Conservation (phyloP, 495 filamentous ascomycete genomes). For the Neurospora sp. region DNA sequence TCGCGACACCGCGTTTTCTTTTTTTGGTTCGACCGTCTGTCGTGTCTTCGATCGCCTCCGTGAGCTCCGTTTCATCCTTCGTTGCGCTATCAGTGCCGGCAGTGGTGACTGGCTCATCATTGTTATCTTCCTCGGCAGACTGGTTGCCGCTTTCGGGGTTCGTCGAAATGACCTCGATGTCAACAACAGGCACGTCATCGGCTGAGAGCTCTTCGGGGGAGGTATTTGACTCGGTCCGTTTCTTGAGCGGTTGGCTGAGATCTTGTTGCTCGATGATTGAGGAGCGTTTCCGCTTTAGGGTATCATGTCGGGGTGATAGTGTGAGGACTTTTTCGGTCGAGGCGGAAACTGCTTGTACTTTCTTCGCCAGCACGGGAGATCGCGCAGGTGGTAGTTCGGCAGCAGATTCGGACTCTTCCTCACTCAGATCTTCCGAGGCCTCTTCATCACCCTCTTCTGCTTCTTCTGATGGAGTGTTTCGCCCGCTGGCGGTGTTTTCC, state of each 20-base stretch:
- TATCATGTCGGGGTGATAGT: constrained; percentile 10
- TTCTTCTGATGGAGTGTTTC: constrained; percentile 33
- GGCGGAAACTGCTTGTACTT: constrained; percentile 11
- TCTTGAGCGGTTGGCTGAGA: constrained; percentile 42
- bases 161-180: constrained; percentile 31
- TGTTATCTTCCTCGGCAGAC: constrained; percentile 30
- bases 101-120: constrained; percentile 9
- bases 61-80: constrained; percentile 12
- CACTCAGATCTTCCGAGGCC: constrained; percentile 23
- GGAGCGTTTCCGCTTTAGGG: constrained; percentile 41
- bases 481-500: constrained; percentile 27
- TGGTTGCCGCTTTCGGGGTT: constrained; percentile 30
- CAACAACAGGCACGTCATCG: constrained; percentile 32
- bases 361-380: constrained; percentile 19
- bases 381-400: constrained; percentile 5
- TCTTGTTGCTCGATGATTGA: constrained; percentile 35
- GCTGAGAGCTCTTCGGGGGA: constrained; percentile 18
- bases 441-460: constrained; percentile 33
- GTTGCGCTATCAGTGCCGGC: constrained; percentile 3
- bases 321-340: constrained; percentile 8
- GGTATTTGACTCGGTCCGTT: constrained; percentile 45
- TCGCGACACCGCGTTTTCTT: constrained; percentile 28
- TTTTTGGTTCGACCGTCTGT: constrained; percentile 22
- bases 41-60: constrained; percentile 20
- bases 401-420: constrained; percentile 19